Percentiles rank a stretch among this genome's conserved stretches.
Evolutionary conservation across 176 grass and related monocot genomes (phyloP).

Genomic region (Calamus simplicifolius): DNA sequence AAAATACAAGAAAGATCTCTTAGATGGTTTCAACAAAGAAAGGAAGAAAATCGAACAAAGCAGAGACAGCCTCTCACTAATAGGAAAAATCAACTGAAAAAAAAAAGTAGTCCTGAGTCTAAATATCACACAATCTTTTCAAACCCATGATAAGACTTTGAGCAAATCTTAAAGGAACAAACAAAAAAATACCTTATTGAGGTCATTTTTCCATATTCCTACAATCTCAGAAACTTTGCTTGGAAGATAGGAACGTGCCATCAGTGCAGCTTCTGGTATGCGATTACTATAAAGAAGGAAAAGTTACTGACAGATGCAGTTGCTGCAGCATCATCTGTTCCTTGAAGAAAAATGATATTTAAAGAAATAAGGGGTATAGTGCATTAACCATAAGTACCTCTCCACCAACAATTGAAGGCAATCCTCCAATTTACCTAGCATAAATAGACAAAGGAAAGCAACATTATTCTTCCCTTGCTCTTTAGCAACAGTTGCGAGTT

Average conservation of each 20-base stretch:
- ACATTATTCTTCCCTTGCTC: conserved; percentile 94
- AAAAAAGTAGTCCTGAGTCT: not conserved
- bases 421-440: conserved; percentile 90
- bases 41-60: not conserved
- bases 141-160: not conserved
- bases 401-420: conserved; percentile 89
- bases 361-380: not conserved
- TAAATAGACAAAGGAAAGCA: conserved; percentile 86
- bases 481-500: conserved; percentile 70
- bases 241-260: conserved; percentile 91
- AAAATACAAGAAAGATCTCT: no score
- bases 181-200: conserved; percentile 54
- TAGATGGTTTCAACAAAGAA: not conserved
- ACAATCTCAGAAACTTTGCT: conserved; percentile 93
- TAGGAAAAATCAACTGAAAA: conserved; percentile 1
- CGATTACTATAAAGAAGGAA: conserved; percentile 49
- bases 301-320: not conserved
- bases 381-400: conserved; percentile 32
- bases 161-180: conserved; percentile 10
- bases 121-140: not conserved
- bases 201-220: conserved; percentile 78
- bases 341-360: not conserved
- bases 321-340: not conserved
- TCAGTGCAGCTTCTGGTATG: conserved; percentile 90
- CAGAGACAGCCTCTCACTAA: not conserved